These are phyloP conservation scores for Spiraea crenata DNA, from an alignment of 331 rosid species.

Conservation along the genomic window DNA sequence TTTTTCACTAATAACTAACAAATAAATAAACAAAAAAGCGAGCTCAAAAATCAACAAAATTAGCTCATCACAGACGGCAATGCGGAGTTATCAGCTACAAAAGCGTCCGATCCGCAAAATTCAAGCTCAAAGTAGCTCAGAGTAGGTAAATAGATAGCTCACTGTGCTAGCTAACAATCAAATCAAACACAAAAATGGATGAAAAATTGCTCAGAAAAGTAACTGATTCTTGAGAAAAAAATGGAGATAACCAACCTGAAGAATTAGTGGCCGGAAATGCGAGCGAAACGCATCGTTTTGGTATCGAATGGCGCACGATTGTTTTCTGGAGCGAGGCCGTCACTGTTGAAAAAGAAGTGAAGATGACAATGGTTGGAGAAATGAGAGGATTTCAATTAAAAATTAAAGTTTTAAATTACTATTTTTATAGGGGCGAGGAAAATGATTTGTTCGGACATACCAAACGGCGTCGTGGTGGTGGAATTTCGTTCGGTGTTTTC, in stretches of 20 bases:
- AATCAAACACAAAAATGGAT: neutral
- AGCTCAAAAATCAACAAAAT: conserved; percentile 14
- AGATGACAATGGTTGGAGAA: conserved; percentile 17
- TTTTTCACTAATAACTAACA: conserved; percentile 10
- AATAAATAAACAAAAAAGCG: neutral
- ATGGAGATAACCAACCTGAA: conserved; percentile 17
- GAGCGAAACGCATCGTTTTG: conserved; percentile 15
- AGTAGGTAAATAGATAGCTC: conserved; percentile 16
- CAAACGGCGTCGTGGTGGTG: conserved; percentile 36
- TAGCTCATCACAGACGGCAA: conserved; percentile 9
- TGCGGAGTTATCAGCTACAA: conserved; percentile 20
- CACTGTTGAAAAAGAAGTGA: conserved; percentile 1
- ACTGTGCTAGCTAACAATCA: conserved; percentile 27
- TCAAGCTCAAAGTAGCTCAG: conserved; percentile 34
- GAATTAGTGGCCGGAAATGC: conserved; percentile 23
- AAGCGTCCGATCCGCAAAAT: conserved; percentile 54
- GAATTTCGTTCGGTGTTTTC: neutral
- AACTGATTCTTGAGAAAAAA: conserved; percentile 1
- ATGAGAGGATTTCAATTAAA: conserved; percentile 11
- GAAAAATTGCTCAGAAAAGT: neutral
- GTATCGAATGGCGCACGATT: conserved; percentile 2
- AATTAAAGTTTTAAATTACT: neutral
- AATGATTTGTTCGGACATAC: neutral
- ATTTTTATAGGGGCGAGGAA: neutral
- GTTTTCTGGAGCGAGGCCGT: neutral